Evolutionary conservation across 2,329 filamentous ascomycete genomes (phyloP).

Genomic region (Parastagonospora nodorum): DNA sequence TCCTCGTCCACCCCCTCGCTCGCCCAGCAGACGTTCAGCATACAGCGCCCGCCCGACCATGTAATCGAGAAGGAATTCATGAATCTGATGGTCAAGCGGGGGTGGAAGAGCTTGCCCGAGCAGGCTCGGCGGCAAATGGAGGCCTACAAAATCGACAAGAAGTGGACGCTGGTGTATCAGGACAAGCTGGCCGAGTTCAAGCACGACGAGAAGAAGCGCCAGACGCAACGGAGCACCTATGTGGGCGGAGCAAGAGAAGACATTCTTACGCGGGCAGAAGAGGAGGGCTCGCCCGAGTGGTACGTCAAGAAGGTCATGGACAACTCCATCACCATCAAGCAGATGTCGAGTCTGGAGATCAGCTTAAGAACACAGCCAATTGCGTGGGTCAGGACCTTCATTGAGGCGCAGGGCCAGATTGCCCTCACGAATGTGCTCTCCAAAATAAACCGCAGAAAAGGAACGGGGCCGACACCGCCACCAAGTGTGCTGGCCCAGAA

Average conservation of each 20-base stretch:
- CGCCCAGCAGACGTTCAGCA: slow-evolving; percentile 60
- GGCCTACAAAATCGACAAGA: slow-evolving; percentile 91
- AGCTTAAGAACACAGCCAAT: slow-evolving; percentile 96
- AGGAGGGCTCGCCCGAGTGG: slow-evolving; percentile 97
- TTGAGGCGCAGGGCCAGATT: slow-evolving; percentile 96
- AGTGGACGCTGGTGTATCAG: slow-evolving; percentile 96
- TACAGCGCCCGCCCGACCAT: slow-evolving; percentile 75
- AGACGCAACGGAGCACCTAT: slow-evolving; percentile 69
- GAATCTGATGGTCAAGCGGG: slow-evolving; percentile 94
- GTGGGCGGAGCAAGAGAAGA: slow-evolving; percentile 60
- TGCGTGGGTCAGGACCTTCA: slow-evolving; percentile 93
- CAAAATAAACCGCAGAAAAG: slow-evolving; percentile 90
- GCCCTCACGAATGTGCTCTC: slow-evolving; percentile 90
- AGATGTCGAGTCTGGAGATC: slow-evolving; percentile 90
- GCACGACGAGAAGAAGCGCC: slow-evolving; percentile 86
- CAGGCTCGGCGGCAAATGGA: slow-evolving; percentile 95
- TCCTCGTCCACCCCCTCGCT: slow-evolving; percentile 57
- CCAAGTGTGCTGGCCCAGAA: slow-evolving; percentile 57
- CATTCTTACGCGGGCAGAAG: slow-evolving; percentile 79
- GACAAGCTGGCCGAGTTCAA: slow-evolving; percentile 93
- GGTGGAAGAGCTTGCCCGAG: slow-evolving; percentile 95
- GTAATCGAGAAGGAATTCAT: slow-evolving; percentile 90
- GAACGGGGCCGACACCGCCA: slow-evolving; percentile 70
- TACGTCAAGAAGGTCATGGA: slow-evolving; percentile 97
- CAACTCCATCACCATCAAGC: slow-evolving; percentile 88